Percentiles rank a stretch among this genome's conserved stretches.
Evolutionary conservation across 139 green algal species (phyloP).

Genomic region (Coelastrella sp.): DNA sequence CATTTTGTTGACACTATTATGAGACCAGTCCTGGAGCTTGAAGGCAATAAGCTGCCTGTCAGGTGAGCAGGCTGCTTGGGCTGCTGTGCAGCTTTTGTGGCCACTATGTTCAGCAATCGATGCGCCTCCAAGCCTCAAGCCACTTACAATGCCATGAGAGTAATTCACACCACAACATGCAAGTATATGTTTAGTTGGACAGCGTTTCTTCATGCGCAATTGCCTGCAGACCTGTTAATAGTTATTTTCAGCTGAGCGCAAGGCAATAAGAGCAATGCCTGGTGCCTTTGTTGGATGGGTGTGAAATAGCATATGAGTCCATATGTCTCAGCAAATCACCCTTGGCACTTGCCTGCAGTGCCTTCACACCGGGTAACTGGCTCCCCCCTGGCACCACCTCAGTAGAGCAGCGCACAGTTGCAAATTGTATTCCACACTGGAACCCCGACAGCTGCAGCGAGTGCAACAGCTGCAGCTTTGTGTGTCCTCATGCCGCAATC

Average conservation of each 20-base stretch:
- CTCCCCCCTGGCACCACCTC: constrained; percentile 56
- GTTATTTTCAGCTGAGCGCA: too few species aligned
- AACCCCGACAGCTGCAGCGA: constrained; percentile 64
- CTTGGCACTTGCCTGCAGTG: not conserved
- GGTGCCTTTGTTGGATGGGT: too few species aligned
- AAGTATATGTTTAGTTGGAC: too few species aligned
- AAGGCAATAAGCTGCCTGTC: constrained; percentile 69
- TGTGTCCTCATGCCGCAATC: constrained; percentile 74
- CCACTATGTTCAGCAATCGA: not conserved
- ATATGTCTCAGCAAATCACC: too few species aligned
- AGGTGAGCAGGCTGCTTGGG: constrained; percentile 7
- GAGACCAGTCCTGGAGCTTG: constrained; percentile 61
- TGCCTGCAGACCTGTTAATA: too few species aligned
- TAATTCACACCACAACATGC: too few species aligned
- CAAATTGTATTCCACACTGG: constrained; percentile 57
- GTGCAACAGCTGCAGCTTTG: constrained; percentile 74
- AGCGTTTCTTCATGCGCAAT: too few species aligned
- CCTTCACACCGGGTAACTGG: constrained; percentile 45
- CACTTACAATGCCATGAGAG: too few species aligned
- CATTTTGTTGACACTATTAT: constrained; percentile 61
- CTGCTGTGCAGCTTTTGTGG: not conserved
- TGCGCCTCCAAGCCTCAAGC: too few species aligned
- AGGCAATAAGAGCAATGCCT: too few species aligned
- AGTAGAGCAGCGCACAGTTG: constrained; percentile 61
- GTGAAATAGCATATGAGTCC: too few species aligned